A percentile compares a stretch with the other conserved stretches of the same genome.
Conservation (phyloP, 2,329 filamentous ascomycete genomes). For the Arthroderma sp. region DNA sequence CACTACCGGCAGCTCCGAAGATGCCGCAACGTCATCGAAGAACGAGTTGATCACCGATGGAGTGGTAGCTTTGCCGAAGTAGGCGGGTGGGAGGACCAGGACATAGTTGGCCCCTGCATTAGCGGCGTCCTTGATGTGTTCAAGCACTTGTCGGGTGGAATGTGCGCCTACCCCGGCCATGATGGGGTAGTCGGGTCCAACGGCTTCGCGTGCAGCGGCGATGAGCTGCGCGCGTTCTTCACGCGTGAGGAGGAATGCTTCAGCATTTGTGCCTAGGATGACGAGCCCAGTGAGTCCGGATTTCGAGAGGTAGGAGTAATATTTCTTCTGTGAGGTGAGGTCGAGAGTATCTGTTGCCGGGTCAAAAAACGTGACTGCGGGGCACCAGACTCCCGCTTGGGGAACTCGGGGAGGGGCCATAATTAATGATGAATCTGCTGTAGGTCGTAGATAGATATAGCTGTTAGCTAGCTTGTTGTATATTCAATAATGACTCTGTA, state of each 20-base stretch:
- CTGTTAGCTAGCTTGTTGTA: no score
- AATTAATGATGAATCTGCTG: no score
- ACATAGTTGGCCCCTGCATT: conserved; percentile 49
- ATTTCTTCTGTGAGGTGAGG: conserved; percentile 36
- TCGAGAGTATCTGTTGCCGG: conserved; percentile 37
- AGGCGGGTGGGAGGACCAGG: conserved; percentile 49
- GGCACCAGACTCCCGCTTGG: conserved; percentile 35
- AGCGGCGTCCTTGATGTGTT: conserved; percentile 45
- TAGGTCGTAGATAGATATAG: no score
- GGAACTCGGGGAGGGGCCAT: conserved; percentile 15
- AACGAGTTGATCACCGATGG: conserved; percentile 46
- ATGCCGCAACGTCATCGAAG: conserved; percentile 43
- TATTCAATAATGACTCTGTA: no score
- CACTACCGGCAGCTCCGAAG: conserved; percentile 44
- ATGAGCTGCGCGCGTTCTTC: conserved; percentile 47
- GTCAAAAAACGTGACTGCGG: conserved; percentile 44
- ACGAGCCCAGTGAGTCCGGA: conserved; percentile 41
- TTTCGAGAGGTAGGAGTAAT: conserved; percentile 39
- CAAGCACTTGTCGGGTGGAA: conserved; percentile 50
- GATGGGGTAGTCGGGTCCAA: conserved; percentile 42
- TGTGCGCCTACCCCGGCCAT: conserved; percentile 53
- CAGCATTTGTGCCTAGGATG: conserved; percentile 43
- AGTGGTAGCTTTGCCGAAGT: conserved; percentile 51
- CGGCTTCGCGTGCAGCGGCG: conserved; percentile 40
- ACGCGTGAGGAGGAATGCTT: conserved; percentile 45